Percentiles rank a stretch among this genome's conserved stretches.
phyloP scores from a whole-genome alignment of 78 protist genomes.

The Dictyostelium discoideum region DNA sequence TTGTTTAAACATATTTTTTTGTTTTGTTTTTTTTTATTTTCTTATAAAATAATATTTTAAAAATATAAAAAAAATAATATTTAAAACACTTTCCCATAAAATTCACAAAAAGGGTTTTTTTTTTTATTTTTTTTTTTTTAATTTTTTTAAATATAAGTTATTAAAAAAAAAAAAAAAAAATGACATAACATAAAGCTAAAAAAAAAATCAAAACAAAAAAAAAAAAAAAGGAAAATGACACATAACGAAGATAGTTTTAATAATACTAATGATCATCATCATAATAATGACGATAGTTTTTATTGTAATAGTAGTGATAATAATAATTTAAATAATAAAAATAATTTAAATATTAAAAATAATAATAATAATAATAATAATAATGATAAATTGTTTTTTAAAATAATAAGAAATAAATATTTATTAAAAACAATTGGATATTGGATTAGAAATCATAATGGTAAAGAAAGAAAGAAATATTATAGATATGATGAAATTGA shows the following conservation, averaged over 20 bases:
- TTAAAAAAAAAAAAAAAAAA: no score
- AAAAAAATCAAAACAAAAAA: background rate
- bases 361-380: no score
- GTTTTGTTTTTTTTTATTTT: background rate
- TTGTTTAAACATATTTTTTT: no score
- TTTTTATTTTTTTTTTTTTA: background rate
- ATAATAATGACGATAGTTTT: background rate
- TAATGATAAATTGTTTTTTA: background rate
- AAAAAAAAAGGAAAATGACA: background rate
- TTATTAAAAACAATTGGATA: background rate
- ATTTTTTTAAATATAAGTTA: background rate
- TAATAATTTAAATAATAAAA: no score
- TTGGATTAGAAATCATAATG: background rate
- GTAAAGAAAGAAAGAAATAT: background rate
- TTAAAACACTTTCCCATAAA: no score
- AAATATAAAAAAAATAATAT: no score
- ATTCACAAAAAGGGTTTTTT: no score
- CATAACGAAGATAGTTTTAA: background rate
- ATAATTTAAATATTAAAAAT: no score
- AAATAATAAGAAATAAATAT: background rate
- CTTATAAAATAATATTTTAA: background rate
- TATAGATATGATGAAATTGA: slow-evolving; percentile 1
- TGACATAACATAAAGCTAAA: no score
- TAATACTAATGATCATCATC: background rate
- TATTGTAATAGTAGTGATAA: no score